phyloP scores from a whole-genome alignment of 179 eudicot genomes.

The Drosera spatulata region DNA sequence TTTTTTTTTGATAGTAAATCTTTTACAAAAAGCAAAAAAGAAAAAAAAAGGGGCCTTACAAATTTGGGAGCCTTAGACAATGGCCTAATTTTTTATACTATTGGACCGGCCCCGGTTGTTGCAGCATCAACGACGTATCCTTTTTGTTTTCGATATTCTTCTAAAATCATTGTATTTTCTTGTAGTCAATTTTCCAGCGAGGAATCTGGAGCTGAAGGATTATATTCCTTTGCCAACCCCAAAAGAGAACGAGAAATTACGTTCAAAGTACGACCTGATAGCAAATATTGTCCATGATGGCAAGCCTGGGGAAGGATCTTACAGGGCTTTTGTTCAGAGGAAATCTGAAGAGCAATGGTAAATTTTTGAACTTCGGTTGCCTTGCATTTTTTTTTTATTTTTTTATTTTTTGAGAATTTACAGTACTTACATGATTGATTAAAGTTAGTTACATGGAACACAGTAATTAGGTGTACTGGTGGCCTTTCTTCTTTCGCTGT shows the following conservation, averaged over 20 bases:
- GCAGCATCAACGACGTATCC: too few relatives aligned
- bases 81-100: too few relatives aligned
- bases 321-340: conserved; percentile 93
- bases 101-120: too few relatives aligned
- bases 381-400: not conserved
- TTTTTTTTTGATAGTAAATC: too few relatives aligned
- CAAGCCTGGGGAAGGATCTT: conserved; percentile 91
- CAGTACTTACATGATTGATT: too few relatives aligned
- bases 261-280: conserved; percentile 86
- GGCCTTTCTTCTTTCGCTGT: too few relatives aligned
- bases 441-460: too few relatives aligned
- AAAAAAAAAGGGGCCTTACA: too few relatives aligned
- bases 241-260: conserved; percentile 44
- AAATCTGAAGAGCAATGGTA: conserved; percentile 97
- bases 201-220: conserved; percentile 95
- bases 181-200: conserved; percentile 92
- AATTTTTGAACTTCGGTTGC: not conserved
- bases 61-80: too few relatives aligned
- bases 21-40: too few relatives aligned
- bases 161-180: not conserved
- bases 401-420: not conserved
- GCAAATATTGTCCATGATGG: conserved; percentile 99
- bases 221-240: conserved; percentile 82
- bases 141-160: not conserved
- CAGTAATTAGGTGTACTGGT: too few relatives aligned